Percentiles rank a stretch among this genome's conserved stretches.
Conservation (phyloP, 78 protist species). For the Cavenderia fasciculata region DNA sequence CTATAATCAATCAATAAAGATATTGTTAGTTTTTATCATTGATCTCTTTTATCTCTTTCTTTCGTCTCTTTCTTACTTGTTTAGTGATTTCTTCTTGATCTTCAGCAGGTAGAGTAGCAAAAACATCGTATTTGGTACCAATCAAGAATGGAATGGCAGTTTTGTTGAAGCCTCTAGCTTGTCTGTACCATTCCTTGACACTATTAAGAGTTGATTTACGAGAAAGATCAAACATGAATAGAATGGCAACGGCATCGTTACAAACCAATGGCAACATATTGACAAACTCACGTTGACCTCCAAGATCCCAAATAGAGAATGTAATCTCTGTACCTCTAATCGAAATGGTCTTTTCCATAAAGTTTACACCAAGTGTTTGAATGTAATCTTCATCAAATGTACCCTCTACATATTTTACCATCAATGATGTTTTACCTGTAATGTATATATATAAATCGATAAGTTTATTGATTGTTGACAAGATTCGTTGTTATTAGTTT, state of each 20-base stretch:
- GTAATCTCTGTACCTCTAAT: slow-evolving; percentile 93
- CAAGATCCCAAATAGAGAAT: slow-evolving; percentile 98
- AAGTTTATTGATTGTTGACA: too few species aligned
- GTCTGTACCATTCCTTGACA: slow-evolving; percentile 97
- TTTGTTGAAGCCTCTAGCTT: slow-evolving; percentile 96
- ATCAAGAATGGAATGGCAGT: slow-evolving; percentile 93
- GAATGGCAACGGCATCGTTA: slow-evolving; percentile 96
- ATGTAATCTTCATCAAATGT: slow-evolving; percentile 97
- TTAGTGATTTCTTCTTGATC: slow-evolving; percentile 93
- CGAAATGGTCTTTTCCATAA: slow-evolving; percentile 96
- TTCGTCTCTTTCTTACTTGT: slow-evolving; percentile 74
- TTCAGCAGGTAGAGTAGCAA: slow-evolving; percentile 80
- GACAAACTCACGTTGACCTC: slow-evolving; percentile 96
- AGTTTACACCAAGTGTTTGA: slow-evolving; percentile 98
- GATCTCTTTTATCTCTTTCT: too few species aligned
- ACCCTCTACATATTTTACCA: slow-evolving; percentile 97
- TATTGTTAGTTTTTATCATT: too few species aligned
- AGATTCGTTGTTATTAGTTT: too few species aligned
- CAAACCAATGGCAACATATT: slow-evolving; percentile 98
- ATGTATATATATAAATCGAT: too few species aligned
- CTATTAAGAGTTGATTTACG: slow-evolving; percentile 92
- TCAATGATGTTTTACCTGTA: slow-evolving; percentile 94
- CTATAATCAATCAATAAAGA: too few species aligned
- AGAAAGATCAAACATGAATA: slow-evolving; percentile 98
- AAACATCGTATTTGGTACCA: slow-evolving; percentile 96